Base-by-base conservation (phyloP, 2,329 filamentous ascomycete genomes). In the Diplodia mutila region DNA sequence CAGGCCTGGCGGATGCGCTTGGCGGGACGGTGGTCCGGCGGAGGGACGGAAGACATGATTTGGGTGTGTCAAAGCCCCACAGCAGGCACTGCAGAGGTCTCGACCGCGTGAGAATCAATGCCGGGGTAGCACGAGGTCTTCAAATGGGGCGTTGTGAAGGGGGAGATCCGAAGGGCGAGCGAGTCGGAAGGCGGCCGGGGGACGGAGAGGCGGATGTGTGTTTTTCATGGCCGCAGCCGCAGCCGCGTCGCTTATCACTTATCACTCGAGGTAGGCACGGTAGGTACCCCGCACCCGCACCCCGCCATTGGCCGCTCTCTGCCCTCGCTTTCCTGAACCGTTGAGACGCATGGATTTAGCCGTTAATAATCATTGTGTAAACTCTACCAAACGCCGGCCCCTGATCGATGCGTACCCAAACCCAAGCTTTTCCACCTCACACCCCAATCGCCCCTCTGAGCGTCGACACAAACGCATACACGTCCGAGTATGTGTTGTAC, bases 1-100 rank as follows among this genome's bases (percentile, higher is more conserved):
- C 77, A 79, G 46, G 77, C 77, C 65, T 75, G 75, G 72, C 66
- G 66, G 29, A 64, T 65, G 32, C 66, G 32, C 52, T 65, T 65
- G 27, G 66, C 59, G 32, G 66, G 66, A 23, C 66, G 66, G 39
- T 48, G 46, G 2, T 63, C 59, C 59, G 59, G 59, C 59, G 59
- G 59, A 51, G 59, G 42, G 42, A 46, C 42, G 46, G 59, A 51
- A 8, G 59, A 63, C 59, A 63, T 61, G 18, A 23, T 32, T 59
- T 59, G 12, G 4, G 55, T 59, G 37, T 61, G 57, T 61, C 57
- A 61, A 32, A 12, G 39, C 39, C 57, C 57, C 57, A 61, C 57
- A 61, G 25, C 18, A 21, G 25, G 14, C 29, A 32, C 29, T 32
- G 29, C 14, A 46, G 55, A 1, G 37, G 21, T 59, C n/a, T 11